Evolutionary conservation across 768 basidiomycete genomes (phyloP).

Genomic region (Mycena venus): DNA sequence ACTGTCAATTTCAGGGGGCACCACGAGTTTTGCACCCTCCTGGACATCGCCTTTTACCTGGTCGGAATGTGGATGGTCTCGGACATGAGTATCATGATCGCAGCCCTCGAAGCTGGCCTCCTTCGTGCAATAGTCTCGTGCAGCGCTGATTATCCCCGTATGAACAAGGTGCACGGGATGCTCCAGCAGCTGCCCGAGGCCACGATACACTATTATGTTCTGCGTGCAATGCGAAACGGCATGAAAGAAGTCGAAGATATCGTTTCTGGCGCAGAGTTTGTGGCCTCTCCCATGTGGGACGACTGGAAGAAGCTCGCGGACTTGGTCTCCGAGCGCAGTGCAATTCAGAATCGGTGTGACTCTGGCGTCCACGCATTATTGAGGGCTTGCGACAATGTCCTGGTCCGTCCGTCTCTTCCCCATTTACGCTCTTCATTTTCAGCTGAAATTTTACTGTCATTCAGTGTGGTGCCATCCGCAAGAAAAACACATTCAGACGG

Average conservation of each 20-base stretch:
- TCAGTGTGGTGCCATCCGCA: slow-evolving; percentile 10
- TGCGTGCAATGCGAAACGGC: background rate
- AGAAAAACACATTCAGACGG: background rate
- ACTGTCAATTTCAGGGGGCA: background rate
- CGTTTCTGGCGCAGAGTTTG: slow-evolving; percentile 4
- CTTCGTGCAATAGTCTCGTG: slow-evolving; percentile 5
- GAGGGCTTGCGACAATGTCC: slow-evolving; percentile 13
- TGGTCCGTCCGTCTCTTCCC: slow-evolving; percentile 1
- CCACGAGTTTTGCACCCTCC: background rate
- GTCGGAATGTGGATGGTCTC: background rate
- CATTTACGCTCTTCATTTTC: background rate
- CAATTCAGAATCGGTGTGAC: background rate
- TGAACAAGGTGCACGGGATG: background rate
- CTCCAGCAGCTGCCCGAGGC: background rate
- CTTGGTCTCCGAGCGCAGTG: slow-evolving; percentile 6
- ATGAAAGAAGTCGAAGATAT: background rate
- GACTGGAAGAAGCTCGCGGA: slow-evolving; percentile 2
- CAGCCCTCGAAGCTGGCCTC: background rate
- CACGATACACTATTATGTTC: slow-evolving; percentile 15
- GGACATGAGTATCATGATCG: background rate
- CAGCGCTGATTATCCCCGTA: background rate
- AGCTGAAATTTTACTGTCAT: background rate
- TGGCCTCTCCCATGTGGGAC: background rate
- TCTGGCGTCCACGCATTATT: background rate
- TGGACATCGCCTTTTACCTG: slow-evolving; percentile 1